Evolutionary conservation across 192 early-diverging fungal genomes (phyloP).

Genomic region (Chytriomyces sp.): DNA sequence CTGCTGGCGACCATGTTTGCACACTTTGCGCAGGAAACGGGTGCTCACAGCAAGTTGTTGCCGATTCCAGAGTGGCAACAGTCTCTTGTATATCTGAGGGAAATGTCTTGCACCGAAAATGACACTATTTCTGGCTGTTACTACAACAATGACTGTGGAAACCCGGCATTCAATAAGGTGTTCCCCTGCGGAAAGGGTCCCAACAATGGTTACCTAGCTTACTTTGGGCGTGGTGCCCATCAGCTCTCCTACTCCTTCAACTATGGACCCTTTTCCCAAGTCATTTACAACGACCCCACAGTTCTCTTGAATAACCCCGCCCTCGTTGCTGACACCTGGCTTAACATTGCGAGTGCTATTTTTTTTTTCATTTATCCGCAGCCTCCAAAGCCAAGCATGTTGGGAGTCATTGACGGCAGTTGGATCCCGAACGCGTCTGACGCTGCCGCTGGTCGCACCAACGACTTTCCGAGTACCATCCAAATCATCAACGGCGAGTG

Average conservation of each 20-base stretch:
- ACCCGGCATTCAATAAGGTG: conserved; percentile 11
- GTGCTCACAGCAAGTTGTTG: not conserved
- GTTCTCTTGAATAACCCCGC: conserved; percentile 12
- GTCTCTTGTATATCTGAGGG: not conserved
- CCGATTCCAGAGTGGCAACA: conserved; percentile 11
- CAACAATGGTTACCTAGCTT: not conserved
- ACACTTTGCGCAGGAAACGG: conserved; percentile 20
- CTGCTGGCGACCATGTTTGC: conserved; percentile 6
- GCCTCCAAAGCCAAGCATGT: conserved; percentile 11
- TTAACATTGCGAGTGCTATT: conserved; percentile 4
- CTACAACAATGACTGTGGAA: conserved; percentile 18
- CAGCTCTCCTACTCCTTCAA: conserved; percentile 16
- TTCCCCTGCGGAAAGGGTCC: conserved; percentile 1
- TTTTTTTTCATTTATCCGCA: conserved; percentile 24
- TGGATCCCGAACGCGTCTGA: conserved; percentile 18
- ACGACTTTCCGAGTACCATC: conserved; percentile 6
- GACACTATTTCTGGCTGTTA: conserved; percentile 1
- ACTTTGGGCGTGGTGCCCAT: conserved; percentile 15
- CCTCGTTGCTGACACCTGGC: conserved; percentile 2
- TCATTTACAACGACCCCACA: not conserved
- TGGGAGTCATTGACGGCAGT: not conserved
- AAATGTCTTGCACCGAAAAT: conserved; percentile 1
- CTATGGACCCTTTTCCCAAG: not conserved
- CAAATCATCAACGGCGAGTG: conserved; percentile 21
- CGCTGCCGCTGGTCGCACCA: conserved; percentile 7